phyloP scores from a whole-genome alignment of 495 filamentous ascomycete genomes.

The Aspergillus taichungensis region DNA sequence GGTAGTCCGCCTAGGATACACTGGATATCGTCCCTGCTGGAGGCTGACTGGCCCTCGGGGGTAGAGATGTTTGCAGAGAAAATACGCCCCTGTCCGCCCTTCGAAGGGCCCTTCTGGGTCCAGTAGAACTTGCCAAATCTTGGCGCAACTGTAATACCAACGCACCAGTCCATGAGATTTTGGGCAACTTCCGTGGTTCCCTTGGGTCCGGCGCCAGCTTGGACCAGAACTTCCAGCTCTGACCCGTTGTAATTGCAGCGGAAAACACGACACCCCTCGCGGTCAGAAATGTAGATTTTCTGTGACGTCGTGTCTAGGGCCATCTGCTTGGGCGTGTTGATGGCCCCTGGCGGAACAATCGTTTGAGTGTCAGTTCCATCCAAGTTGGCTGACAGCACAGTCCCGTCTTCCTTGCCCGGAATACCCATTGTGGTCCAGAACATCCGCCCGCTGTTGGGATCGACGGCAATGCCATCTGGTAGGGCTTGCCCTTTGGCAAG shows the following conservation, averaged over 20 bases:
- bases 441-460: conserved; percentile 21
- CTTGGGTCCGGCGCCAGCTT: conserved; percentile 21
- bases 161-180: conserved; percentile 24
- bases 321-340: conserved; percentile 48
- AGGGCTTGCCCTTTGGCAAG: conserved; percentile 22
- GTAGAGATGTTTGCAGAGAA: conserved; percentile 35
- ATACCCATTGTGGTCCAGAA: conserved; percentile 47
- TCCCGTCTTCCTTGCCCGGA: conserved; percentile 31
- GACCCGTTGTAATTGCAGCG: conserved; percentile 39
- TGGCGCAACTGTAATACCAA: conserved; percentile 21
- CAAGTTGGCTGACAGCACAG: conserved; percentile 30
- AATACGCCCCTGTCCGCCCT: conserved; percentile 40
- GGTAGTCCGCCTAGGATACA: conserved; percentile 31
- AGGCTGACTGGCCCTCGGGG: conserved; percentile 10
- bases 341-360: conserved; percentile 22
- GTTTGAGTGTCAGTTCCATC: conserved; percentile 28
- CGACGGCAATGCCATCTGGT: conserved; percentile 41
- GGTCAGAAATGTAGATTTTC: conserved; percentile 44
- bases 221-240: conserved; percentile 29
- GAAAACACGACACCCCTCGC: conserved; percentile 41
- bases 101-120: conserved; percentile 47
- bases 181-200: conserved; percentile 7
- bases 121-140: conserved; percentile 39
- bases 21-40: conserved; percentile 27
- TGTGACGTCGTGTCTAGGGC: conserved; percentile 19